phyloP scores from a whole-genome alignment of 306 rosid species.

The Vachellia collinsii region DNA sequence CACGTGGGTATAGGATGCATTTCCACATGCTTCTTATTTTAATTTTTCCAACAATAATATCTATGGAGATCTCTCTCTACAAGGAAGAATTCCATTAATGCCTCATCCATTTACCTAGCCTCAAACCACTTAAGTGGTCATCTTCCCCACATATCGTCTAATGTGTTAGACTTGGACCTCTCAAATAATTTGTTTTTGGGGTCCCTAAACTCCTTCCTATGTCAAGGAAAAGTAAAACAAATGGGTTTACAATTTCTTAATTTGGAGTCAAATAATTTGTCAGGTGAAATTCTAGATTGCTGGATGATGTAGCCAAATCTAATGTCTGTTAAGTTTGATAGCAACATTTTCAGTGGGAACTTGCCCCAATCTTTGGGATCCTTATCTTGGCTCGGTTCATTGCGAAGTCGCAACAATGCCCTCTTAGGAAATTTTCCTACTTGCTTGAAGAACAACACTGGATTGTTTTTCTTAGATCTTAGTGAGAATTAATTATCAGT shows the following conservation, averaged over 20 bases:
- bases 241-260: background rate
- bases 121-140: slow-evolving; percentile 16
- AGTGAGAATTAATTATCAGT: too few species aligned
- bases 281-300: too few species aligned
- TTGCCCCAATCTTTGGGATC: slow-evolving; percentile 21
- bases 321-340: background rate
- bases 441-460: too few species aligned
- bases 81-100: rapidly evolving
- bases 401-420: slow-evolving; percentile 7
- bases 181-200: background rate
- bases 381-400: background rate
- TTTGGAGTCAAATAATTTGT: too few species aligned
- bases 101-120: background rate
- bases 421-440: background rate
- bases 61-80: background rate
- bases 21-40: too few species aligned
- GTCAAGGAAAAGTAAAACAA: background rate
- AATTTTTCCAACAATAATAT: background rate
- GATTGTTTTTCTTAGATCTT: too few species aligned
- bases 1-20: background rate
- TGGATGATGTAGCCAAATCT: background rate
- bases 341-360: slow-evolving; percentile 11
- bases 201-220: slow-evolving; percentile 8
- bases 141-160: background rate
- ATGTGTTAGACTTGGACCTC: background rate